A percentile compares a stretch with the other conserved stretches of the same genome.
Evolutionary conservation across 2,329 filamentous ascomycete species (phyloP).

Genomic region (Leptographium lundbergii): DNA sequence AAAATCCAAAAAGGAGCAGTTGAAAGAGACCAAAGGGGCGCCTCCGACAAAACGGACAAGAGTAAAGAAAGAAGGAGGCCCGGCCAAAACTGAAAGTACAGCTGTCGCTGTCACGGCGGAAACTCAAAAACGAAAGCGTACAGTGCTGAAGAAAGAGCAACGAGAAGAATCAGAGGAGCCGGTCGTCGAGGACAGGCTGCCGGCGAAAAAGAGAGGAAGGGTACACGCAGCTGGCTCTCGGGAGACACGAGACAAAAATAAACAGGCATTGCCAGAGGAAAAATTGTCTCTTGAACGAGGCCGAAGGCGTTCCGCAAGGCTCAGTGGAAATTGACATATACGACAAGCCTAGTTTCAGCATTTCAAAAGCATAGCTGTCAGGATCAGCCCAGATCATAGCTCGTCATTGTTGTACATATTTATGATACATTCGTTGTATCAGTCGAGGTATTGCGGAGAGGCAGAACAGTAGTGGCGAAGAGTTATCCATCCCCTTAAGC

Average conservation of each 20-base stretch:
- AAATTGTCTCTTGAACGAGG: neutral
- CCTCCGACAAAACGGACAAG: neutral
- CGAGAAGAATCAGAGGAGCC: neutral
- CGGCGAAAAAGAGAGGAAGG: neutral
- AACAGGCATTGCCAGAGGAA: neutral
- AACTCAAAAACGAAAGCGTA: constrained; percentile 7
- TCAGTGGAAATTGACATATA: neutral
- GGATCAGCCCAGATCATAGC: too few species aligned
- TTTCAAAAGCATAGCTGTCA: too few species aligned
- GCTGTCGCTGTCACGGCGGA: too few species aligned
- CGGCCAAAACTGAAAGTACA: neutral
- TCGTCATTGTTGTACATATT: too few species aligned
- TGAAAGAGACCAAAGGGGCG: neutral
- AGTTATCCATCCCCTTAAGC: too few species aligned
- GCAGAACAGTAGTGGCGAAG: too few species aligned
- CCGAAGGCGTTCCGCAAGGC: neutral
- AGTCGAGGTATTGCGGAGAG: too few species aligned
- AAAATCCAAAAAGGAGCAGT: constrained; percentile 12
- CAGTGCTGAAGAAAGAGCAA: neutral
- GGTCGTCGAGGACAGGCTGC: neutral
- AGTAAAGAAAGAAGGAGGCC: neutral
- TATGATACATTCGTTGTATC: too few species aligned
- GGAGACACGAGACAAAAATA: neutral
- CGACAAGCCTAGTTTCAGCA: neutral
- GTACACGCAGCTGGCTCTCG: neutral